phyloP scores from a whole-genome alignment of 75 land plant species.

The Sequoiadendron giganteum region DNA sequence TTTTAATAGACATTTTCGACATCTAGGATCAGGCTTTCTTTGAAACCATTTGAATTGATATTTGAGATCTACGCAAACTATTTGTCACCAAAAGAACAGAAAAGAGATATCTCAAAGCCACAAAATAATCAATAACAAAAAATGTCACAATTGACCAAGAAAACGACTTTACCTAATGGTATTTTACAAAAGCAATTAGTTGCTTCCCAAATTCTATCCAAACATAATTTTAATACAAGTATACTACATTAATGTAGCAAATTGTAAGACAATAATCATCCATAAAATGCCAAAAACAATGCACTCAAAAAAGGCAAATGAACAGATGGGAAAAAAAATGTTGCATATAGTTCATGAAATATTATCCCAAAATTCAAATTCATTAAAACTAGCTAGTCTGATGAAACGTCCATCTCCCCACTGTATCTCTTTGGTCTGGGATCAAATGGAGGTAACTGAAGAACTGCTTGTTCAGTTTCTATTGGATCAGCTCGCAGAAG shows the following conservation, averaged over 20 bases:
- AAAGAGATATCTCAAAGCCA: background rate
- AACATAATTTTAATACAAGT: background rate
- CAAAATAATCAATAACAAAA: background rate
- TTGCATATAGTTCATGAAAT: background rate
- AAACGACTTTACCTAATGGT: background rate
- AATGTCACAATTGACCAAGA: background rate
- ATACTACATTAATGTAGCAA: background rate
- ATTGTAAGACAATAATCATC: background rate
- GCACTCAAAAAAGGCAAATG: background rate
- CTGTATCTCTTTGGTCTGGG: background rate
- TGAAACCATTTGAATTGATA: no score
- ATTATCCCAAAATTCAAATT: background rate
- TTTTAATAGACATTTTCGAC: background rate
- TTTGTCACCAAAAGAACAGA: background rate
- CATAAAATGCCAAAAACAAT: background rate
- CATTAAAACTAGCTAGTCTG: background rate
- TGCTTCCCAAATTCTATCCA: background rate
- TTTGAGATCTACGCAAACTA: background rate
- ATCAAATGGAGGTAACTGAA: slow-evolving; percentile 12
- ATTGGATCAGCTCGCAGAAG: slow-evolving; percentile 1
- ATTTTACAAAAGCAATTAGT: background rate
- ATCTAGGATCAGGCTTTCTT: background rate
- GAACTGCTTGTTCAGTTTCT: background rate
- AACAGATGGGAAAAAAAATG: background rate
- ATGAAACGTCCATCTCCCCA: slow-evolving; percentile 9